A percentile compares a stretch with the other conserved stretches of the same genome.
These are phyloP conservation scores for Vigna hirtella DNA, from an alignment of 306 rosid species.

Conservation along the genomic window DNA sequence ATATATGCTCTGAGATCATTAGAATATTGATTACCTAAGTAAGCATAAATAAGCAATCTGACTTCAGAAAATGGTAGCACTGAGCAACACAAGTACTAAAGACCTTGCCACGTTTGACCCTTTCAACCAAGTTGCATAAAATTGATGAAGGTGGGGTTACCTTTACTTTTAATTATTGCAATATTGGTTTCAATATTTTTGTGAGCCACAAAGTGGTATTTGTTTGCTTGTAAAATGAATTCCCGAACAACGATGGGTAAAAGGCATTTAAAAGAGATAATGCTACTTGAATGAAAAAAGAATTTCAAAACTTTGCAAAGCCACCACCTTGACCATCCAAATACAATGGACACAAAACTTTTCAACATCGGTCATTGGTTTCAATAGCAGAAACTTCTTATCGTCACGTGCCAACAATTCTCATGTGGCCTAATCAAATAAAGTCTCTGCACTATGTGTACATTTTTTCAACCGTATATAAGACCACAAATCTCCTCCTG, in stretches of 20 bases:
- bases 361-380: slow-evolving; percentile 33
- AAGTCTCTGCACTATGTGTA: no score
- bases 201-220: slow-evolving; percentile 38
- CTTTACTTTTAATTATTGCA: not conserved
- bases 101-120: slow-evolving; percentile 29
- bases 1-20: not conserved
- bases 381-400: slow-evolving; percentile 40
- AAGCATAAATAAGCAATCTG: slow-evolving; percentile 15
- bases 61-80: slow-evolving; percentile 24
- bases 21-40: slow-evolving; percentile 26
- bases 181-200: not conserved
- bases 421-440: slow-evolving; percentile 37
- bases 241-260: not conserved
- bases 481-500: not conserved
- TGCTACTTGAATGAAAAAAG: slow-evolving; percentile 7
- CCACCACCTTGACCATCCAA: slow-evolving; percentile 81
- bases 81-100: not conserved
- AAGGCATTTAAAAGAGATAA: slow-evolving; percentile 16
- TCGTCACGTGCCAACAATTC: slow-evolving; percentile 51
- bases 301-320: slow-evolving; percentile 46
- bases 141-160: not conserved
- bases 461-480: slow-evolving; percentile 51
- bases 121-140: slow-evolving; percentile 30
- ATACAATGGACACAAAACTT: slow-evolving; percentile 57
- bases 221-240: slow-evolving; percentile 17